phyloP scores from a whole-genome alignment of 768 basidiomycete genomes.

The Psilocybe tampanensis region DNA sequence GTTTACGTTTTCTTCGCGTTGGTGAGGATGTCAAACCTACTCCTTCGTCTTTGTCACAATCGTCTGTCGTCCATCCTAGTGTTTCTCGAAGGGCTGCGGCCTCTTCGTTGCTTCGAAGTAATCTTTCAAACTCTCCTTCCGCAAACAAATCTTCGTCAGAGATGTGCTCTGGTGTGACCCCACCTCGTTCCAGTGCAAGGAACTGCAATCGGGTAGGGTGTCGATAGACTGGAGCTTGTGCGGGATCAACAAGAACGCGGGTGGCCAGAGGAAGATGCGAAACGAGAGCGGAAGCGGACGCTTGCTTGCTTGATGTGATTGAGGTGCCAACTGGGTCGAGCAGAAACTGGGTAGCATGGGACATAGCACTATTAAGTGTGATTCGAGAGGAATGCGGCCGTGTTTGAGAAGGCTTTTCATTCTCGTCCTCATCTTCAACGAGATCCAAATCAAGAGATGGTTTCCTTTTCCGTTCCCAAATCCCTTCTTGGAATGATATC shows the following conservation, averaged over 20 bases:
- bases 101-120: conserved; percentile 59
- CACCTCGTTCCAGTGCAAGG: conserved; percentile 59
- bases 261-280: conserved; percentile 41
- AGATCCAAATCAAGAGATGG: conserved; percentile 42
- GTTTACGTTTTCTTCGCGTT: conserved; percentile 9
- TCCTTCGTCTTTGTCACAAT: conserved; percentile 18
- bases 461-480: conserved; percentile 48
- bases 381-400: conserved; percentile 20
- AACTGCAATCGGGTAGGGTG: conserved; percentile 69
- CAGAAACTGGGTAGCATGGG: conserved; percentile 56
- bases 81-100: conserved; percentile 40
- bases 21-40: conserved; percentile 10
- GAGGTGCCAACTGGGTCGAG: conserved; percentile 55
- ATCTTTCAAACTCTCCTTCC: conserved; percentile 65
- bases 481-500: conserved; percentile 66
- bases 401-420: neutral
- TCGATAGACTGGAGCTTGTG: conserved; percentile 27
- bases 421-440: conserved; percentile 28
- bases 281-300: conserved; percentile 7
- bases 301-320: conserved; percentile 12
- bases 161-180: conserved; percentile 50
- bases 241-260: conserved; percentile 55
- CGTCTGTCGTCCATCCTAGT: conserved; percentile 30
- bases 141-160: conserved; percentile 73
- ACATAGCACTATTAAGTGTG: conserved; percentile 34